Conservation (phyloP, 345 rosid species). For the Pistacia integerrima region DNA sequence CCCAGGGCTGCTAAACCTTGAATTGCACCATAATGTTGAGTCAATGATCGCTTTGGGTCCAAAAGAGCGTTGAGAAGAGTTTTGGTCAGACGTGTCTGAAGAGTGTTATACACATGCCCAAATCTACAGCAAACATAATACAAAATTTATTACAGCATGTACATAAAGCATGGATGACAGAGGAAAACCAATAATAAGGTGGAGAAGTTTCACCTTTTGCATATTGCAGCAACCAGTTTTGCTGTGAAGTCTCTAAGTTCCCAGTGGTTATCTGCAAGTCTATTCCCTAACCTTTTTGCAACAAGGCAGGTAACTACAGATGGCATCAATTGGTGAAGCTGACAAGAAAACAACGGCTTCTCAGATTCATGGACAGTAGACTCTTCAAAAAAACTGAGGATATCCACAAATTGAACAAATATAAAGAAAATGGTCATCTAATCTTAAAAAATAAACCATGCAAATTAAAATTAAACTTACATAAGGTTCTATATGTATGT, state of each 20-base stretch:
- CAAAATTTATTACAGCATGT: not conserved
- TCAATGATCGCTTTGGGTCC: conserved; percentile 83
- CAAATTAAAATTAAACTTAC: conserved; percentile 53
- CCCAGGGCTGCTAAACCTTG: conserved; percentile 95
- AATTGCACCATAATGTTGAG: conserved; percentile 96
- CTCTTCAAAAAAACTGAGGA: conserved; percentile 20
- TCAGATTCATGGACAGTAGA: conserved; percentile 31
- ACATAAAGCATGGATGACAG: not conserved
- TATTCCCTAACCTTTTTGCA: conserved; percentile 88
- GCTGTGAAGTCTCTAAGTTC: conserved; percentile 93
- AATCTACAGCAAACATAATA: conserved; percentile 47
- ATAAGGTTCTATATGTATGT: conserved; percentile 88
- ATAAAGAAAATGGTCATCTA: conserved; percentile 7
- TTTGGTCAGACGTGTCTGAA: conserved; percentile 89
- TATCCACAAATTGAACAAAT: conserved; percentile 14
- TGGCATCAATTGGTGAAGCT: conserved; percentile 99
- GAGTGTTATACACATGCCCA: conserved; percentile 76
- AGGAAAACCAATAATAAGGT: conserved; percentile 5
- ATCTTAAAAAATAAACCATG: conserved; percentile 14
- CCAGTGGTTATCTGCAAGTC: conserved; percentile 95
- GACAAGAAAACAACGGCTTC: conserved; percentile 41
- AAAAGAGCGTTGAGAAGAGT: conserved; percentile 83
- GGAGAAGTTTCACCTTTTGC: conserved; percentile 72
- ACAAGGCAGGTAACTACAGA: conserved; percentile 98
- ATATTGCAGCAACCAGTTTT: conserved; percentile 75